These are phyloP conservation scores for Gaertneriomyces semiglobifer DNA, from an alignment of 192 early-diverging fungal species.

Conservation along the genomic window DNA sequence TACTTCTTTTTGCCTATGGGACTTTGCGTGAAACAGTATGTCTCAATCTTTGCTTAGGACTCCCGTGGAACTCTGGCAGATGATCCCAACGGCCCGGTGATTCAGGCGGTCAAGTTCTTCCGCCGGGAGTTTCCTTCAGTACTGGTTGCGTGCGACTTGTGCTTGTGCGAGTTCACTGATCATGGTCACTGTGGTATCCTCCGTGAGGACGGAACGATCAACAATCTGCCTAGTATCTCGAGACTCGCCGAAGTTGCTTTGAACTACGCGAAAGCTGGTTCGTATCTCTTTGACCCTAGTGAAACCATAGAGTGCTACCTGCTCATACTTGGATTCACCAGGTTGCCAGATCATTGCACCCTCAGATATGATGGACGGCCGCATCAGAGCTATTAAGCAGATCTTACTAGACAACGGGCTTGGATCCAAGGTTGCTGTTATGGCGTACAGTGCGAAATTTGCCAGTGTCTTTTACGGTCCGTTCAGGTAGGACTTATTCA, in stretches of 20 bases:
- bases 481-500: constrained; percentile 61
- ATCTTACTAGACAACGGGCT: constrained; percentile 69
- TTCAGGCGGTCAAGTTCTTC: constrained; percentile 76
- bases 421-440: constrained; percentile 76
- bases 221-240: constrained; percentile 74
- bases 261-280: constrained; percentile 83
- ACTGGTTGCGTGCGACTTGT: constrained; percentile 90
- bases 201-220: constrained; percentile 68
- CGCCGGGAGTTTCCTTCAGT: constrained; percentile 73
- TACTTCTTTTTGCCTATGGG: neutral
- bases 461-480: constrained; percentile 94
- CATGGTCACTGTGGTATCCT: constrained; percentile 89
- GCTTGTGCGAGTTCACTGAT: constrained; percentile 91
- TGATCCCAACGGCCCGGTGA: constrained; percentile 76
- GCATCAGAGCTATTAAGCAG: constrained; percentile 90
- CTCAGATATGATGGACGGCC: constrained; percentile 98
- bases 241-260: constrained; percentile 81
- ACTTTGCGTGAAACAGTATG: neutral
- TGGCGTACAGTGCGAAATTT: constrained; percentile 98
- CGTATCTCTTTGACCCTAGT: neutral
- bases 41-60: constrained; percentile 52
- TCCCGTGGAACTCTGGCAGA: constrained; percentile 75
- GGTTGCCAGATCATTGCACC: constrained; percentile 89
- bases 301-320: constrained; percentile 58
- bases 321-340: constrained; percentile 62